These are phyloP conservation scores for Blastobotrys parvus DNA, from an alignment of 805 yeast genomes.

Conservation along the genomic window DNA sequence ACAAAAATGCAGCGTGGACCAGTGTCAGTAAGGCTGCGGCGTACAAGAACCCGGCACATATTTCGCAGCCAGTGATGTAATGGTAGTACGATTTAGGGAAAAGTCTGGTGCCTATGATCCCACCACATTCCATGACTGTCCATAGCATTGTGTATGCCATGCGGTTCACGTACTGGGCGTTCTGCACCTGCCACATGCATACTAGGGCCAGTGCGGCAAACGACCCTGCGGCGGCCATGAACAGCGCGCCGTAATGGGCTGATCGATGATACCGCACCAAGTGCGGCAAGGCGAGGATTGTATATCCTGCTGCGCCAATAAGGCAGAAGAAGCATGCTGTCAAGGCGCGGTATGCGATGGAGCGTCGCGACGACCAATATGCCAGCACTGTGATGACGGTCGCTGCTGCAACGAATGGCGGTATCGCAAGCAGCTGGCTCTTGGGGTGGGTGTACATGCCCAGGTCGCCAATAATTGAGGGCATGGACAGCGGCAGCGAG, in stretches of 20 bases:
- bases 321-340: neutral
- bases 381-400: too few species aligned
- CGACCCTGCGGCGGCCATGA: neutral
- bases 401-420: neutral
- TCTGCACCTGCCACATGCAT: neutral
- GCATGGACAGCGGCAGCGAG: neutral
- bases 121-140: neutral
- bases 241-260: neutral
- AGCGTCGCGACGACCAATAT: too few species aligned
- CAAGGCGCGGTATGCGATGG: neutral
- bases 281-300: too few species aligned
- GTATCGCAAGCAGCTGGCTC: too few species aligned
- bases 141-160: neutral
- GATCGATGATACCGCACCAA: too few species aligned
- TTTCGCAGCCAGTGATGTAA: neutral
- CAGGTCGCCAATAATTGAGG: too few species aligned
- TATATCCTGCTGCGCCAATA: neutral
- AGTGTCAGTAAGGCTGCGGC: neutral
- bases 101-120: neutral
- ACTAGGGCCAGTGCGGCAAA: neutral
- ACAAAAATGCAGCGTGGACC: neutral
- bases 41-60: neutral
- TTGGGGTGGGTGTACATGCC: too few species aligned
- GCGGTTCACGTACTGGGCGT: neutral
- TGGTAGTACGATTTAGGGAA: neutral